Conservation (phyloP, 2,329 filamentous ascomycete species). For the Proliferodiscus dingleyae region DNA sequence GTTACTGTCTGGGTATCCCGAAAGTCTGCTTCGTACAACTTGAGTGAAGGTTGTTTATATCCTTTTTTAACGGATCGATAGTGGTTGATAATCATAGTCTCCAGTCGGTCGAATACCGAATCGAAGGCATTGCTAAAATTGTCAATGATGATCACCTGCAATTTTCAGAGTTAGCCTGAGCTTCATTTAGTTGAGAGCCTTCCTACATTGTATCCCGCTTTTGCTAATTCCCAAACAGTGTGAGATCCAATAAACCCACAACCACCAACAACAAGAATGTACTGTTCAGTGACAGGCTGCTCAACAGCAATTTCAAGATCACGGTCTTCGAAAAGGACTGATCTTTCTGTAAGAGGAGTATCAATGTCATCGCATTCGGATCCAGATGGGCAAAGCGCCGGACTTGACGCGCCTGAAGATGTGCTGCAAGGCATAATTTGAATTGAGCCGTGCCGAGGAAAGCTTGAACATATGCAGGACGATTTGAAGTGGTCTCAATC, state of each 20-base stretch:
- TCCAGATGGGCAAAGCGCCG: conserved; percentile 14
- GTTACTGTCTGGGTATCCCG: conserved; percentile 22
- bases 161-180: background rate
- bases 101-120: conserved; percentile 18
- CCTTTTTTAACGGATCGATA: conserved; percentile 14
- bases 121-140: conserved; percentile 34
- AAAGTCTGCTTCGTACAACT: conserved; percentile 27
- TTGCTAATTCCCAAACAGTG: conserved; percentile 43
- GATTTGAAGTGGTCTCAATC: conserved; percentile 9
- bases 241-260: conserved; percentile 47
- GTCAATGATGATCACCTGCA: conserved; percentile 35
- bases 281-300: conserved; percentile 10
- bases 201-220: conserved; percentile 39
- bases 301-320: conserved; percentile 19
- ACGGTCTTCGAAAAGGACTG: conserved; percentile 19
- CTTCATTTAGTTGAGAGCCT: too few species aligned
- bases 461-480: conserved; percentile 10
- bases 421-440: conserved; percentile 19
- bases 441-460: conserved; percentile 8
- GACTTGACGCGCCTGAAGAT: conserved; percentile 20
- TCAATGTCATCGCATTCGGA: conserved; percentile 18
- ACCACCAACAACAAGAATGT: conserved; percentile 41
- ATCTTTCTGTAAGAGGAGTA: conserved; percentile 24
- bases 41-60: conserved; percentile 20
- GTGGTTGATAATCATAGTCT: conserved; percentile 18